Base-by-base conservation (phyloP, 116 monocot genomes). In the Posidonia oceanica region DNA sequence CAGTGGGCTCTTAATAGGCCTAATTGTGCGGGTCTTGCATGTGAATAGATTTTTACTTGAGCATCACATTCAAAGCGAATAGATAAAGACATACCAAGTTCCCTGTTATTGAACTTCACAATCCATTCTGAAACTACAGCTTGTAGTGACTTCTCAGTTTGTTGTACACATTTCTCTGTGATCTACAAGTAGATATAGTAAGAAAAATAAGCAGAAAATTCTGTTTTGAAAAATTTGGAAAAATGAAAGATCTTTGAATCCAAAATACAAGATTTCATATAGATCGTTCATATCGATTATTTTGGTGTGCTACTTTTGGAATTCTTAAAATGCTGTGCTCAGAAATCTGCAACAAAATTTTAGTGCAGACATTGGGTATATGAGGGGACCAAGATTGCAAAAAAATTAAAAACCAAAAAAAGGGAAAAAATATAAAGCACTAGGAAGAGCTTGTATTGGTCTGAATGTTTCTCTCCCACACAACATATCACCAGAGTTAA, bases 131-230 rank as follows among this genome's bases (percentile, higher is more conserved):
- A 81, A 59, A 91, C 82, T 41, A 89, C 61, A 71, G 77, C 85
- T 74, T 89, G 86, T 72, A 87, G 74, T 66, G 96, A 75, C 75
- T 82, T 97, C 38, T 89, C 92, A 29, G 75, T 79, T 59, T 77
- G 76, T 37, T 79, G 83, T 69, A 97, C 87, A 66, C 89, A 91
- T 71, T 78, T 84, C 69, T 88, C 82, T 64, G 96, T 97, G 54
- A 91, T 76, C 96, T 97, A 68, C 39, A 66, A 11, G 7, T 53
- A 54, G 57, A 52, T 36, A 14, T 22, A 14, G 4, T 7, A 36
- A 54, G 16, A 18, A 37, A 3, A 77, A 36, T 70, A 29, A 48
- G 3, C 20, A 13, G 39, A 42, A 1, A 67, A 52, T 51, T 56
- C 3, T 54, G 29, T 16, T 52, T 21, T 52, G 52, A 68, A 68